These are phyloP conservation scores for Fusarium robinianum DNA, from an alignment of 2,329 filamentous ascomycete genomes.

Conservation along the genomic window DNA sequence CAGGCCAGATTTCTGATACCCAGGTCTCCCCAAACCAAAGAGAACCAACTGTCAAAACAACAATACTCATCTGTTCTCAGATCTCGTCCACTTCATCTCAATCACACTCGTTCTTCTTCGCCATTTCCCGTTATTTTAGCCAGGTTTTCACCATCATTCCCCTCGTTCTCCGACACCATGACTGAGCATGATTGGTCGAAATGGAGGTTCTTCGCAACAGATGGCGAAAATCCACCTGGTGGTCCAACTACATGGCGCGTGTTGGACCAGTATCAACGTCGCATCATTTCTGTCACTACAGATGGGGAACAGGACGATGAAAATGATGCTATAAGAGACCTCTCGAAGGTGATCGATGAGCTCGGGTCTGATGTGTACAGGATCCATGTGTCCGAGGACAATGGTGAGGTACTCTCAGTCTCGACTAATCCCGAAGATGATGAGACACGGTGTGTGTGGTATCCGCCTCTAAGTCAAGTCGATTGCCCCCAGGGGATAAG, in stretches of 20 bases:
- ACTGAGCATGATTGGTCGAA: not conserved
- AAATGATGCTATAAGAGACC: constrained; percentile 31
- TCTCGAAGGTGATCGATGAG: constrained; percentile 29
- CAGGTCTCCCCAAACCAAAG: too few relatives aligned
- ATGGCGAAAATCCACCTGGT: constrained; percentile 10
- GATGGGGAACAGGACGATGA: constrained; percentile 30
- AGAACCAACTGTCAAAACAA: too few relatives aligned
- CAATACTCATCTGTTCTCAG: too few relatives aligned
- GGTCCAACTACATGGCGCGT: constrained; percentile 37
- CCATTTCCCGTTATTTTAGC: too few relatives aligned
- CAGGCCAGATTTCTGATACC: too few relatives aligned
- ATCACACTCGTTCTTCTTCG: too few relatives aligned
- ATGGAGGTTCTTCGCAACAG: constrained; percentile 6
- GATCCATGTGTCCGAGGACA: constrained; percentile 30
- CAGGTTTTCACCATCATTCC: too few relatives aligned
- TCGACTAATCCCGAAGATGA: constrained; percentile 37
- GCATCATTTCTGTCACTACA: constrained; percentile 38
- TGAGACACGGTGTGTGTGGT: constrained; percentile 31
- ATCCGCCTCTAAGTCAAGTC: constrained; percentile 30
- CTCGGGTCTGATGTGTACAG: constrained; percentile 25
- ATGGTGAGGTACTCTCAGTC: constrained; percentile 27
- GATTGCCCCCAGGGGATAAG: constrained; percentile 22
- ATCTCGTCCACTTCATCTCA: too few relatives aligned
- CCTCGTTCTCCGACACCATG: too few relatives aligned
- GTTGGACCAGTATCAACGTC: constrained; percentile 37